Evolutionary conservation across 371 early-diverging fungal genomes (phyloP), one percentile per base, ranked within the genome.

Genomic region (Entomophthora muscae): DNA sequence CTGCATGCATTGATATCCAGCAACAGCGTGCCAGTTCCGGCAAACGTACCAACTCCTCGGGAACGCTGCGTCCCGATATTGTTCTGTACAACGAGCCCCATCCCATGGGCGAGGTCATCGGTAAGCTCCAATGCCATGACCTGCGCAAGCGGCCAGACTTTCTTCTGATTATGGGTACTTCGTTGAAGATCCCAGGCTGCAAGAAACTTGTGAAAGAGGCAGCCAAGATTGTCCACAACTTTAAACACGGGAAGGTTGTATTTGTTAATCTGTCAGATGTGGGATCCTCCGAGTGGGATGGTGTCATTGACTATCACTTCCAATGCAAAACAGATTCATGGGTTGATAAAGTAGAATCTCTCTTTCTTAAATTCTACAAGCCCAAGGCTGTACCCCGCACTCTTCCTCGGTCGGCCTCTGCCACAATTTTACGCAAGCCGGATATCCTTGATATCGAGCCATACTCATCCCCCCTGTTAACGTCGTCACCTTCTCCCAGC

Each of bases 61-160:
- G 99, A 7, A 80, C 80, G 3, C 71, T 98, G 57, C 82, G 98
- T 32, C 97, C 99, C 5, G 88, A 89, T 63, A 93, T 99, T 71
- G 91, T 99, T 0, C 80, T 99, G 1, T 99, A 99, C 75, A 89
- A 96, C 67, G 99, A 99, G 73, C 84, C 83, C 57, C 97, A 98
- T 73, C 84, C 95, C 0, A 72, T 88, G 55, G 91, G 92, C 32
- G 91, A 90, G 23, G 73, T 78, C 42, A 93, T 98, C 75, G 90
- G 90, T 51, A 69, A 80, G 54, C 62, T 81, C 58, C 83, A 83
- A 30, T 61, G 71, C 30, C 72, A 66, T 52, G 94, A 94, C 71
- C 67, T 87, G 52, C 75, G 78, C 52, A 83, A 75, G 66, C 75
- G 76, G 10, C 93, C 95, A 1, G 92, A 95, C 72, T 71, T 98